A percentile compares a stretch with the other conserved stretches of the same genome.
Evolutionary conservation across 208 protist genomes (phyloP).

Genomic region (Acanthamoeba culbertsoni): DNA sequence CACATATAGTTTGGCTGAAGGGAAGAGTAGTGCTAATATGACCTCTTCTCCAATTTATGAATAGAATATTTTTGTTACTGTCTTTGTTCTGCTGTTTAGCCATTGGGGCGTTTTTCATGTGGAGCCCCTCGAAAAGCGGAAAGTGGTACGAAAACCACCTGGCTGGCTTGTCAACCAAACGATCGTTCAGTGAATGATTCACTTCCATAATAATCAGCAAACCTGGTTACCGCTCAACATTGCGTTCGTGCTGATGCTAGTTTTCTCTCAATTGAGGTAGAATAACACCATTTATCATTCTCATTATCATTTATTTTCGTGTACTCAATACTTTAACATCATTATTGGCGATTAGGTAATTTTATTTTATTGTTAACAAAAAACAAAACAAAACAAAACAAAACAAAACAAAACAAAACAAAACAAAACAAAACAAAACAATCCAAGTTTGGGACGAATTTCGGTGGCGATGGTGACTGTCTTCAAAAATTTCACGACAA

Average conservation of each 20-base stretch:
- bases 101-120: not conserved
- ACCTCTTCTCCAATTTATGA: too few species aligned
- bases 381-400: too few species aligned
- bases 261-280: not conserved
- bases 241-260: conserved; percentile 3
- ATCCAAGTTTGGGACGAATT: not conserved
- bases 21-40: too few species aligned
- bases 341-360: too few species aligned
- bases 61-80: not conserved
- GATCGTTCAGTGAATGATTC: too few species aligned
- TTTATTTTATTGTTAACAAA: too few species aligned
- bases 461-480: conserved; percentile 32
- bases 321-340: not conserved
- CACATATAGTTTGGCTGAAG: too few species aligned
- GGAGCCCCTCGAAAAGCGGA: not conserved
- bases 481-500: conserved; percentile 51
- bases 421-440: too few species aligned
- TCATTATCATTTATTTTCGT: not conserved
- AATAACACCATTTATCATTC: not conserved
- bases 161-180: too few species aligned
- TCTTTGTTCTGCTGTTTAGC: not conserved
- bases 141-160: conserved; percentile 41
- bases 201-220: not conserved
- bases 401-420: too few species aligned
- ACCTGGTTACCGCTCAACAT: conserved; percentile 10